A percentile compares a stretch with the other conserved stretches of the same genome.
Conservation (phyloP, 2,329 filamentous ascomycete species). For the Colletotrichum horii region DNA sequence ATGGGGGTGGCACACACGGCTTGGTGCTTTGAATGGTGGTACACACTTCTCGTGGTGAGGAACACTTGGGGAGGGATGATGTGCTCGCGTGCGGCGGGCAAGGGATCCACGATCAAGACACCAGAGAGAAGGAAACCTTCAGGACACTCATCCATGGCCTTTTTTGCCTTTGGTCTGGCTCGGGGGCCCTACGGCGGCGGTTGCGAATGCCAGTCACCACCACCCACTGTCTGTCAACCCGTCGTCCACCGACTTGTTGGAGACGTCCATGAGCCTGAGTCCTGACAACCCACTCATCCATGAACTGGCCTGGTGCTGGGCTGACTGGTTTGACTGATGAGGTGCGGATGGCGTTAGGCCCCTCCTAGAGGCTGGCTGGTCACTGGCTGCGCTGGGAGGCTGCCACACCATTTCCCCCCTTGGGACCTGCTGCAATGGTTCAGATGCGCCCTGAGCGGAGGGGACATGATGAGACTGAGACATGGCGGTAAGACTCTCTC, state of each 20-base stretch:
- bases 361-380: conserved; percentile 2
- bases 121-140: background rate
- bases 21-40: background rate
- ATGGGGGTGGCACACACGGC: background rate
- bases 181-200: background rate
- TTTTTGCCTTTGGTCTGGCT: background rate
- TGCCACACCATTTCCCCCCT: conserved; percentile 8
- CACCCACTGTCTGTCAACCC: background rate
- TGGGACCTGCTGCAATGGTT: conserved; percentile 3
- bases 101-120: conserved; percentile 14
- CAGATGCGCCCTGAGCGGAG: conserved; percentile 17
- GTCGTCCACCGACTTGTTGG: background rate
- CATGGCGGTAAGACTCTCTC: conserved; percentile 15
- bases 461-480: conserved; percentile 19
- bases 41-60: background rate
- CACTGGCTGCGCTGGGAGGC: conserved; percentile 1
- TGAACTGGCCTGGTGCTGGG: background rate
- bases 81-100: conserved; percentile 19
- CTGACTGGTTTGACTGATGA: conserved; percentile 2
- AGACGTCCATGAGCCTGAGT: background rate
- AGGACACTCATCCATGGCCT: conserved; percentile 2
- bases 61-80: conserved; percentile 2
- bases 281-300: conserved; percentile 10
- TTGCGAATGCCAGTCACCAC: background rate
- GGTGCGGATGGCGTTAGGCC: conserved; percentile 8